Conservation (phyloP, 2,329 filamentous ascomycete genomes). For the Pestalotiopsis sp. region DNA sequence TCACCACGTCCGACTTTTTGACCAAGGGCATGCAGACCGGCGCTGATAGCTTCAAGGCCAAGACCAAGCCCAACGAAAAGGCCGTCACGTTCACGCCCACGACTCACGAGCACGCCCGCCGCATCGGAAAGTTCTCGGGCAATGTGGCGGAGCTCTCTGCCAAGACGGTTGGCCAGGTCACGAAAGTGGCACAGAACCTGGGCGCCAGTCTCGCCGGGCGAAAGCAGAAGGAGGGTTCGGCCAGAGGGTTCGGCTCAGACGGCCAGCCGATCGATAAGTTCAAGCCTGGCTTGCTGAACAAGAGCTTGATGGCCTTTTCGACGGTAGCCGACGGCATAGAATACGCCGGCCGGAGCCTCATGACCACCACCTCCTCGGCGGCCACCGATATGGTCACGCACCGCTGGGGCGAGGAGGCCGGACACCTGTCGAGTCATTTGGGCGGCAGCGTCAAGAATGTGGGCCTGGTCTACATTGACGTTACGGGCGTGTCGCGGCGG, state of each 20-base stretch:
- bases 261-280: constrained; percentile 68
- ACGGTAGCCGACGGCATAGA: constrained; percentile 94
- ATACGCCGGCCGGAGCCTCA: constrained; percentile 77
- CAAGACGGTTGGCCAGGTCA: constrained; percentile 84
- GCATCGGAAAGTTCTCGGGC: constrained; percentile 84
- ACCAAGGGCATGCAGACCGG: constrained; percentile 76
- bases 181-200: constrained; percentile 84
- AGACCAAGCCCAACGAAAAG: constrained; percentile 75
- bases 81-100: constrained; percentile 87
- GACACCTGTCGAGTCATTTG: constrained; percentile 73
- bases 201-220: constrained; percentile 72
- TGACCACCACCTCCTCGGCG: constrained; percentile 75
- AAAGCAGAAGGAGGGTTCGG: constrained; percentile 50
- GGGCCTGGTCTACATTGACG: constrained; percentile 95
- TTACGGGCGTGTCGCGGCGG: constrained; percentile 84
- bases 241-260: constrained; percentile 69
- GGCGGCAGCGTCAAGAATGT: constrained; percentile 94
- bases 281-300: constrained; percentile 93
- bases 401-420: constrained; percentile 84
- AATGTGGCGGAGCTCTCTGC: constrained; percentile 79
- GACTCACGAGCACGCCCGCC: constrained; percentile 83
- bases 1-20: constrained; percentile 81
- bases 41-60: constrained; percentile 80
- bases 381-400: constrained; percentile 87
- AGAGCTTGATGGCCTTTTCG: constrained; percentile 93